These are phyloP conservation scores for Venturia pyrina DNA, from an alignment of 2,329 filamentous ascomycete genomes.

Conservation along the genomic window DNA sequence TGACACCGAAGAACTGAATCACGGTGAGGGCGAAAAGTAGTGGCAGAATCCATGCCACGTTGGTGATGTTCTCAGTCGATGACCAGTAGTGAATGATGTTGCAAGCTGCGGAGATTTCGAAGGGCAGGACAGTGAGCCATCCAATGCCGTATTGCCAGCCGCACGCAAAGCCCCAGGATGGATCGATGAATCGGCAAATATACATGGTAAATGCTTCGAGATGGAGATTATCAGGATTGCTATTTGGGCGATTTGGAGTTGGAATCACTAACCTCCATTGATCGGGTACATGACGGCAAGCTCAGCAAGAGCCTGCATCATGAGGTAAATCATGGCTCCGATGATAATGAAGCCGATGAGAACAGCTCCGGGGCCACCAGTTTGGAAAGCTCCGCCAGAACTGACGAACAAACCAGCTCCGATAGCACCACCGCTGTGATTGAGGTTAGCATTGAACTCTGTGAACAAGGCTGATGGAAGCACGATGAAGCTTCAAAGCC, in stretches of 20 bases:
- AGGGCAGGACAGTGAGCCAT: constrained; percentile 13
- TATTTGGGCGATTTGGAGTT: too few relatives aligned
- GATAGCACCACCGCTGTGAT: constrained; percentile 16
- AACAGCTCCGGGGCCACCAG: constrained; percentile 12
- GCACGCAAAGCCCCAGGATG: constrained; percentile 24
- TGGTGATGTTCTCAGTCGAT: constrained; percentile 20
- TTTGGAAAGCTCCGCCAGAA: constrained; percentile 19
- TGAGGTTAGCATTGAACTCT: not conserved
- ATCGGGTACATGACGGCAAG: constrained; percentile 16
- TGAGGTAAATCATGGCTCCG: constrained; percentile 24
- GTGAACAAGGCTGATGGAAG: not conserved
- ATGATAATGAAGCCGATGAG: constrained; percentile 43
- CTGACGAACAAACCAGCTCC: constrained; percentile 31
- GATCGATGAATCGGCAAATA: constrained; percentile 17
- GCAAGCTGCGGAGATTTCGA: constrained; percentile 27
- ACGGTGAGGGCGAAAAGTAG: constrained; percentile 27
- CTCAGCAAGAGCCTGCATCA: constrained; percentile 16
- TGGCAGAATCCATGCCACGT: constrained; percentile 25
- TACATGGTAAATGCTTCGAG: constrained; percentile 14
- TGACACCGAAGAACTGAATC: constrained; percentile 30
- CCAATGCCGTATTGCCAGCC: constrained; percentile 15
- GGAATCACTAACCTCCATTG: constrained; percentile 5
- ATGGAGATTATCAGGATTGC: too few relatives aligned
- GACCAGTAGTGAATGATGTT: constrained; percentile 29
- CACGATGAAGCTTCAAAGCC: too few relatives aligned